Base-by-base conservation (phyloP, 192 early-diverging fungal species). In the Glomus cerebriforme region DNA sequence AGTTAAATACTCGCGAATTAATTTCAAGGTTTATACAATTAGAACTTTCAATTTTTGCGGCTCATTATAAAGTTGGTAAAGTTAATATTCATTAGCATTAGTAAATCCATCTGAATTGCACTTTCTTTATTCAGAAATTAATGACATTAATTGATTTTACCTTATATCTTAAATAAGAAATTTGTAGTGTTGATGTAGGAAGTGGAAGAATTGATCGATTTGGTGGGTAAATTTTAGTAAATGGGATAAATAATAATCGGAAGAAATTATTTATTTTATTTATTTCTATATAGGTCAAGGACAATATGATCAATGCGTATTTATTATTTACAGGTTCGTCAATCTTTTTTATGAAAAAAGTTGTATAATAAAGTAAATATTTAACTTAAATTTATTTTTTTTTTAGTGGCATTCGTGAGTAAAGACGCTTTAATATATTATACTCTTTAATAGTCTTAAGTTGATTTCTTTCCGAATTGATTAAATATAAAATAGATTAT, bases 21-120 rank as follows among this genome's bases (percentile, higher is more conserved):
- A 43, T 10, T 43, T 43, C 12, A 12, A 43, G 9, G 12, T 39
- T 39, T 39, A 39, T 39, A 9, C 37, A 9, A 34, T 22, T 77
- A 88, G 94, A 95, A 76, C 83, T 94, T 19, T 81, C 92, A 22
- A 92, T 95, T n/a, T 93, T 96, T 71, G 88, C 92, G 8, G 81
- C 86, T 12, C 84, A 92, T 73, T 94, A 85, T 81, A 79, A 83
- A 71, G 80, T 84, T 74, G 88, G 88, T 90, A 85, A 67, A 71
- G 15, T 17, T 26, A 17, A 24, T 37, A 7, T 17, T 39, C 8
- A 35, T 59, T 63, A 12, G 7, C 9, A 29, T 27, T 63, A 10
- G 12, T 15, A 27, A 12, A 27, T n/a, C 62, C 13, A 22, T 43
- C 12, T n/a, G n/a, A n/a, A n/a, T n/a, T n/a, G 39, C 39, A 39